Evolutionary conservation across 2,329 filamentous ascomycete genomes (phyloP).

Genomic region (Verticillium albo-atrum): DNA sequence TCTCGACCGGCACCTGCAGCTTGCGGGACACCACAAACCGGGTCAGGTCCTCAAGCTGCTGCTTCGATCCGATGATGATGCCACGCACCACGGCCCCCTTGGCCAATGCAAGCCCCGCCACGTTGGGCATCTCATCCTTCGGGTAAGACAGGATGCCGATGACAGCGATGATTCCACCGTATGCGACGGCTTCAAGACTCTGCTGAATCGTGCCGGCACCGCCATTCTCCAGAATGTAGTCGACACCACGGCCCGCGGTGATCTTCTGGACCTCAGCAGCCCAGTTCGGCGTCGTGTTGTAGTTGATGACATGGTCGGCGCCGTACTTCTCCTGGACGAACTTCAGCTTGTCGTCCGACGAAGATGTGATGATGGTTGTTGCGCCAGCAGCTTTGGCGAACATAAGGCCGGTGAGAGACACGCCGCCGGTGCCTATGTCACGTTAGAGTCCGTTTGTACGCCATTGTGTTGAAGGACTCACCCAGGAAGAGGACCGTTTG

Average conservation of each 20-base stretch:
- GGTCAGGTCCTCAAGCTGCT: conserved; percentile 27
- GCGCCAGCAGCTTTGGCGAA: conserved; percentile 41
- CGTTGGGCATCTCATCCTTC: conserved; percentile 24
- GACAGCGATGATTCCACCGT: conserved; percentile 39
- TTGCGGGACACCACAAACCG: conserved; percentile 20
- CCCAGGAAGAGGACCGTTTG: conserved; percentile 32
- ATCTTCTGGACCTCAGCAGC: conserved; percentile 34
- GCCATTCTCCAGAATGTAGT: conserved; percentile 33
- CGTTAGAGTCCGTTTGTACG: not conserved
- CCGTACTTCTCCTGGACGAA: conserved; percentile 28
- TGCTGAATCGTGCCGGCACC: conserved; percentile 36
- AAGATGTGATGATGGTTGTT: conserved; percentile 44
- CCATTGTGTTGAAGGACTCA: too few species aligned
- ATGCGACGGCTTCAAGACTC: conserved; percentile 37
- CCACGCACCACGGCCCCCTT: conserved; percentile 28
- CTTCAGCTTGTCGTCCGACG: conserved; percentile 42
- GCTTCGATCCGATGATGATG: conserved; percentile 26
- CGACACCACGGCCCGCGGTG: conserved; percentile 38
- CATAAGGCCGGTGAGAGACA: conserved; percentile 37
- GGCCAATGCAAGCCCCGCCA: conserved; percentile 19
- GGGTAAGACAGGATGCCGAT: conserved; percentile 33
- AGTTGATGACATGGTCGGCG: conserved; percentile 43
- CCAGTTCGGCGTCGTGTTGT: conserved; percentile 40
- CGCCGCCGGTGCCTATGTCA: conserved; percentile 38
- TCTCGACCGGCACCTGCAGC: conserved; percentile 25